Base-by-base conservation (phyloP, 1,284 basidiomycete species). In the Filobasidium uniguttulatum region DNA sequence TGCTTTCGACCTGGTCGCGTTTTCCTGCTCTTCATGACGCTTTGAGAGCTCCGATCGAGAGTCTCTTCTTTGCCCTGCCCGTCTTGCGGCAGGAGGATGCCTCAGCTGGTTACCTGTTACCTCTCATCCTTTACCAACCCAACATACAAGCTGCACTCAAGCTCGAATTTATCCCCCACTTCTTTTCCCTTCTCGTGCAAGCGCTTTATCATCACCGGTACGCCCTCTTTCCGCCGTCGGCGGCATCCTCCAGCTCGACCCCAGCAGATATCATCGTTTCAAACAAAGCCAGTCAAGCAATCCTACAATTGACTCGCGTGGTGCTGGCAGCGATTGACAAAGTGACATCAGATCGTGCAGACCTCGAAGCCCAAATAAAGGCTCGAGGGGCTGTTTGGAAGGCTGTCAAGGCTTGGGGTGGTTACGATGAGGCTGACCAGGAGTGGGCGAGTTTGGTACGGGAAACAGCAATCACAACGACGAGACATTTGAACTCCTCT, bases 371-470 rank as follows among this genome's bases (percentile, higher is more conserved):
- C 17, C 2, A 34, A 19, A 57, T 44, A 47, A 44, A 44, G 6
- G 50, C 61, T 2, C 56, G 58, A 8, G 23, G 33, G 0, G 40
- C 23, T 1, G 28, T 65, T 0, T 68, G 66, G 66, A 38, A 48
- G 10, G 53, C 51, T 0, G 43, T 68, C 3, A 46, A 56, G 15
- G 30, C 29, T 2, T 68, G 66, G 66, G 65, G 65, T 22, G 65
- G 65, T 20, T 68, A 67, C 46, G 57, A 66, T 43, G 66, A 67
- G 53, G 51, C 58, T 12, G 64, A 68, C 34, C 50, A 30, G 1
- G 41, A 34, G 0, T 65, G 63, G 50, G 50, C 52, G 5, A 35
- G 46, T 12, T 41, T 66, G 4, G 52, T 67, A 4, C 30, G 30
- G 15, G 29, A 46, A 12, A 50, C 53, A 7, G 40, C 49, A 3